Conservation (phyloP, 2,329 filamentous ascomycete species). For the Cercospora sp. region DNA sequence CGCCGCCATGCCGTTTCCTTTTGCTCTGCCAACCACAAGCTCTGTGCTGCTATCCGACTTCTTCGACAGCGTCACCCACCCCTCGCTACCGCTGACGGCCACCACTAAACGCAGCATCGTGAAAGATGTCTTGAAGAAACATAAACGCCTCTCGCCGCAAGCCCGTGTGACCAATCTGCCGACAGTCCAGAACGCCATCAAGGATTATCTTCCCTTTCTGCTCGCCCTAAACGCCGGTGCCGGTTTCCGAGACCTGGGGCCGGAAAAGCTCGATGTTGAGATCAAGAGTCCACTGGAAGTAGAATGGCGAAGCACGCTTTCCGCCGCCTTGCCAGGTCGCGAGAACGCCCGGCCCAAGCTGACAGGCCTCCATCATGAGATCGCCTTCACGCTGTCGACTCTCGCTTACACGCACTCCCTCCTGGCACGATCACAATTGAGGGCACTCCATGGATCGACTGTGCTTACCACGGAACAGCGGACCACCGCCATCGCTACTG, state of each 20-base stretch:
- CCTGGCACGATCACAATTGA: slow-evolving; percentile 69
- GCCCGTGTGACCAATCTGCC: slow-evolving; percentile 71
- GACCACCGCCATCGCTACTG: slow-evolving; percentile 66
- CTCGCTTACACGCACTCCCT: slow-evolving; percentile 73
- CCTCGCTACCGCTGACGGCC: slow-evolving; percentile 78
- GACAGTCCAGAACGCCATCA: slow-evolving; percentile 67
- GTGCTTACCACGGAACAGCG: slow-evolving; percentile 66
- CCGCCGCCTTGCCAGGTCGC: slow-evolving; percentile 62
- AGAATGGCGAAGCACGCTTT: slow-evolving; percentile 80
- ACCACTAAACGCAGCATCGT: slow-evolving; percentile 83
- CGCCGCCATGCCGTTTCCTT: slow-evolving; percentile 78
- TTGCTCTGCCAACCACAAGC: slow-evolving; percentile 85
- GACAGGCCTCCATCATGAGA: slow-evolving; percentile 75
- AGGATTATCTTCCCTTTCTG: slow-evolving; percentile 80
- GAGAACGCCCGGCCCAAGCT: slow-evolving; percentile 68
- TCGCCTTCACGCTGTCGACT: slow-evolving; percentile 75
- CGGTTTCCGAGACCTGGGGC: slow-evolving; percentile 45
- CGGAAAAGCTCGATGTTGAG: slow-evolving; percentile 68
- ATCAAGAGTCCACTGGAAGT: slow-evolving; percentile 66
- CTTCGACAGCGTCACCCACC: slow-evolving; percentile 79
- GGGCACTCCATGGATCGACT: slow-evolving; percentile 69
- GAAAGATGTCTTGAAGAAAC: slow-evolving; percentile 78
- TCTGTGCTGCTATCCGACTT: slow-evolving; percentile 76
- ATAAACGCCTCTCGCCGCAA: slow-evolving; percentile 77
- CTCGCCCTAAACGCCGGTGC: slow-evolving; percentile 74